Evolutionary conservation across 805 yeast genomes (phyloP).

Genomic region (Wickerhamiella brachini): DNA sequence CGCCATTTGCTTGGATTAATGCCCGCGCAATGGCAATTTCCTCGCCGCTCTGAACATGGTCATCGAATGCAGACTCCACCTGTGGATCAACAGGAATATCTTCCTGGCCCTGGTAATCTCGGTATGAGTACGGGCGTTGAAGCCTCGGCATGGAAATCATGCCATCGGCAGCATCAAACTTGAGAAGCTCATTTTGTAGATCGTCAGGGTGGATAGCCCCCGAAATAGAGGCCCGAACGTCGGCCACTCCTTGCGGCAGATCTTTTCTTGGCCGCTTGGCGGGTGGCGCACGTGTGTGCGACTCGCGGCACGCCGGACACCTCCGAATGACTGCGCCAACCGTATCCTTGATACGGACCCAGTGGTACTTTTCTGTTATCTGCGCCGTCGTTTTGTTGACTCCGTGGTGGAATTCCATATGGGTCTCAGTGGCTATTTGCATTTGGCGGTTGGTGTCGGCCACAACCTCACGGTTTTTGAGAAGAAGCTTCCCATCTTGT

Average conservation of each 20-base stretch:
- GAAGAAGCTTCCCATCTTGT: constrained; percentile 55
- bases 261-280: background rate
- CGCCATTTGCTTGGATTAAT: constrained; percentile 45
- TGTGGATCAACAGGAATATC: constrained; percentile 47
- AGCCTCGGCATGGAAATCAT: background rate
- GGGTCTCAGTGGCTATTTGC: constrained; percentile 59
- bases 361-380: constrained; percentile 70
- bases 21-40: constrained; percentile 58
- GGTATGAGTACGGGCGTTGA: background rate
- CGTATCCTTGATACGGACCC: constrained; percentile 83
- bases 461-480: constrained; percentile 75
- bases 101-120: background rate
- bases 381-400: constrained; percentile 74
- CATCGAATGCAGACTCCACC: constrained; percentile 34
- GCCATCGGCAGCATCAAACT: background rate
- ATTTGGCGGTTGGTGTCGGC: constrained; percentile 61
- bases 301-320: constrained; percentile 49
- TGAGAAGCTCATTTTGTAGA: background rate
- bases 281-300: background rate
- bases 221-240: background rate
- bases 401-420: constrained; percentile 58
- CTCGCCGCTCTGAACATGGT: constrained; percentile 30
- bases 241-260: background rate
- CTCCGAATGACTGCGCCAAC: constrained; percentile 64
- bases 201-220: background rate